Evolutionary conservation across 1,284 basidiomycete genomes (phyloP), one percentile per base, ranked within the genome.

Genomic region (Ceratobasidium sp.): DNA sequence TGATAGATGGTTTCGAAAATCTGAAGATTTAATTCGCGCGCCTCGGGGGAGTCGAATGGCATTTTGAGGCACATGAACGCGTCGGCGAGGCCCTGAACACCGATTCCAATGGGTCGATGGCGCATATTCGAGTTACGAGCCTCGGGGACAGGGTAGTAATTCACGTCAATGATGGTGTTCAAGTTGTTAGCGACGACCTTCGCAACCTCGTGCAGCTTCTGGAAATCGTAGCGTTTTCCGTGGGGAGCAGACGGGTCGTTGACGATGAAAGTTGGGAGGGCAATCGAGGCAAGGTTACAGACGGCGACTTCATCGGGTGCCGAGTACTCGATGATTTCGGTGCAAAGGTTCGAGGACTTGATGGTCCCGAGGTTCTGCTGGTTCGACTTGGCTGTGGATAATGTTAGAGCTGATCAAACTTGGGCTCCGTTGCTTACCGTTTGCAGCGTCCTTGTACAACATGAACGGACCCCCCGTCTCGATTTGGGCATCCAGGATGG

Each of bases 1-100:
- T 99, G 96, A 84, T 99, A 99, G 84, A 99, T 99, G 34, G 98
- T 99, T 88, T 99, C 98, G 83, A 99, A 99, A 84, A 99, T 99
- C 85, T 98, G 91, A 79, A 93, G 88, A 86, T 99, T 99, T 80
- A 99, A 91, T 81, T 91, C 86, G 81, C 93, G 92, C 40, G 97
- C 98, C 78, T 92, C 92, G 25, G 88, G 88, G 11, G 95, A 97
- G 82, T 99, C 97, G 84, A 99, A 99, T 0, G 98, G 95, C 89
- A 98, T 91, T 79, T 94, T 95, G 52, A 99, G 89, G 64, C 94
- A 93, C 96, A 99, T 99, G 88, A 99, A 99, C 0, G 97, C 90
- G 82, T 99, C 98, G 17, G 98, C 98, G 61, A 99, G 92, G 85
- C 98, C 98, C 84, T 99, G 96, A 77, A 99, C 97, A 84, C 98